Evolutionary conservation across 169 alveolate genomes (phyloP).

Genomic region (Babesia caballi): DNA sequence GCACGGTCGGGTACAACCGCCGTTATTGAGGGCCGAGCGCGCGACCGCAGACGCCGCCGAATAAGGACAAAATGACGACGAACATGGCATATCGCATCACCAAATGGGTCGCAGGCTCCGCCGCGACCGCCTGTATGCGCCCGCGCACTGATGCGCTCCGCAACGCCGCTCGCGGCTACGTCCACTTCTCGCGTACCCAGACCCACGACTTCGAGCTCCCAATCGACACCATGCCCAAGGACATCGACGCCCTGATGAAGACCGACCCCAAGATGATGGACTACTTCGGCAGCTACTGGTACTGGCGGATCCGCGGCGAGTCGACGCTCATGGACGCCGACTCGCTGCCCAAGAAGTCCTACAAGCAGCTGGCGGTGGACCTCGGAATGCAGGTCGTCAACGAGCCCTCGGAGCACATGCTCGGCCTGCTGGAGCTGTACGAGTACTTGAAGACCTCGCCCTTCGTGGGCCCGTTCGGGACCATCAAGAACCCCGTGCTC

Average conservation of each 20-base stretch:
- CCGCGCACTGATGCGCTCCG: not conserved
- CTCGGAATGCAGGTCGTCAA: slow-evolving; percentile 82
- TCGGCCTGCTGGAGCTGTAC: slow-evolving; percentile 84
- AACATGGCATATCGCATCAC: slow-evolving; percentile 22
- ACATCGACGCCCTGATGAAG: slow-evolving; percentile 73
- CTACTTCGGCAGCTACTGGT: slow-evolving; percentile 83
- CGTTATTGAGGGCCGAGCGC: too few species aligned
- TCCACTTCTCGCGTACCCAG: slow-evolving; percentile 77
- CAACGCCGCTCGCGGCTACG: slow-evolving; percentile 49
- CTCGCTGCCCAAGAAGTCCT: slow-evolving; percentile 74
- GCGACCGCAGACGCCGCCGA: not conserved
- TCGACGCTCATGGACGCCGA: slow-evolving; percentile 78
- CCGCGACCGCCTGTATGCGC: too few species aligned
- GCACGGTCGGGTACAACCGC: too few species aligned
- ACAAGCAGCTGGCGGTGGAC: slow-evolving; percentile 85
- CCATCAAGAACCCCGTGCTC: slow-evolving; percentile 84
- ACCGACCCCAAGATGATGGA: slow-evolving; percentile 79
- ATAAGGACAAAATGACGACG: not conserved
- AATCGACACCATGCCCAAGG: slow-evolving; percentile 84
- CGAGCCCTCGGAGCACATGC: slow-evolving; percentile 81
- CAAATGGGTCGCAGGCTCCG: not conserved
- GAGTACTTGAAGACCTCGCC: slow-evolving; percentile 86
- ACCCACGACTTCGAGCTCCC: slow-evolving; percentile 85
- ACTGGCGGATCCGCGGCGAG: slow-evolving; percentile 83
- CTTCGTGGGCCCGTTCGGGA: slow-evolving; percentile 87